These are phyloP conservation scores for Rhodomyrtus tomentosa DNA, from an alignment of 345 rosid genomes.

Conservation along the genomic window DNA sequence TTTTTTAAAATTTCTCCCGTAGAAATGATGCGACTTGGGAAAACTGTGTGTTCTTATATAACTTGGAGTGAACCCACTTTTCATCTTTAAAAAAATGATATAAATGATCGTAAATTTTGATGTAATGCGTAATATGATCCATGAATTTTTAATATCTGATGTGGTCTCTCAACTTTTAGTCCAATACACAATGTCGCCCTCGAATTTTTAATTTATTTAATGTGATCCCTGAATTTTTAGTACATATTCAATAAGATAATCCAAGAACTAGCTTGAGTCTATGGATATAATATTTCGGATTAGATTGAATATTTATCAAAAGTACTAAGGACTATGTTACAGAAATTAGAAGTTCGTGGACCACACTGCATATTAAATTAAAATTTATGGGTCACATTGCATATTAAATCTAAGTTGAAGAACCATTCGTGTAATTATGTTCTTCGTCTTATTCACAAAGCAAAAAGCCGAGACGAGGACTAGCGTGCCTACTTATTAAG, in stretches of 20 bases:
- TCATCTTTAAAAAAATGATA: neutral
- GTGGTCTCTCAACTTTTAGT: rapidly evolving
- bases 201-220: too few species aligned
- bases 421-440: neutral
- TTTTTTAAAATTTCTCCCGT: too few species aligned
- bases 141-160: rapidly evolving
- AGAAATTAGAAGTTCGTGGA: neutral
- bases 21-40: too few species aligned
- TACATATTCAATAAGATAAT: neutral
- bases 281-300: rapidly evolving
- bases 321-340: rapidly evolving
- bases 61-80: neutral
- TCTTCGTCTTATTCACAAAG: neutral
- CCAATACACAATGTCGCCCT: rapidly evolving
- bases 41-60: neutral
- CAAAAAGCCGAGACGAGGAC: neutral
- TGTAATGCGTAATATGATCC: rapidly evolving
- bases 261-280: neutral
- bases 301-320: neutral
- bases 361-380: neutral
- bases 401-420: rapidly evolving
- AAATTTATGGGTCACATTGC: neutral
- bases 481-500: neutral
- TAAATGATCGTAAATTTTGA: neutral
- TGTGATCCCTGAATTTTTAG: too few species aligned